Conservation (phyloP, 768 basidiomycete species). For the Mycena polygramma region DNA sequence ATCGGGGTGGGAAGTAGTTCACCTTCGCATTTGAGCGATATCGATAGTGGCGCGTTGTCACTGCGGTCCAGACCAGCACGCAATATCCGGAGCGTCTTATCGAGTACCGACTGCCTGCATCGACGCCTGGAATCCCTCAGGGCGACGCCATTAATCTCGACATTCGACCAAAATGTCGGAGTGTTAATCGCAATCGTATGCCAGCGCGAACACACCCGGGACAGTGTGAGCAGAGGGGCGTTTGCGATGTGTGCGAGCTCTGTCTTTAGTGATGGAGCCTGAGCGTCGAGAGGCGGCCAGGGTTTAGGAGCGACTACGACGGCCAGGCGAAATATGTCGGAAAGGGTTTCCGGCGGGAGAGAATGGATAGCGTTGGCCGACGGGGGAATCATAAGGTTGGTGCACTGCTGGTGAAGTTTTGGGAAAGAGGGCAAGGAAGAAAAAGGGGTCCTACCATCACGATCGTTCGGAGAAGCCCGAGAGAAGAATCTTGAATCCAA, state of each 20-base stretch:
- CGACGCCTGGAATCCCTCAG: too few species aligned
- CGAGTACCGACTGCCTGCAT: neutral
- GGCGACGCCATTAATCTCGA: neutral
- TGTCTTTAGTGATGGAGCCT: neutral
- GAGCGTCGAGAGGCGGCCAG: too few species aligned
- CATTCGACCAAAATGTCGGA: slow-evolving; percentile 8
- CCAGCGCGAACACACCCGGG: slow-evolving; percentile 14
- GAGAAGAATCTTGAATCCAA: too few species aligned
- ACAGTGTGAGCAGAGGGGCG: neutral
- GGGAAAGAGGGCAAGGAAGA: too few species aligned
- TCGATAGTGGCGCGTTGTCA: neutral
- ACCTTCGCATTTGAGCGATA: neutral
- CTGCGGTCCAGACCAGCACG: neutral
- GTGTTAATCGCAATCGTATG: neutral
- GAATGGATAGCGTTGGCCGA: too few species aligned
- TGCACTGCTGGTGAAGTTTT: too few species aligned
- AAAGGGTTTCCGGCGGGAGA: slow-evolving; percentile 13
- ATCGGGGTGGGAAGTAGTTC: neutral
- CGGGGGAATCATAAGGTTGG: too few species aligned
- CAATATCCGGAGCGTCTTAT: neutral
- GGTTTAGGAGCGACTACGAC: slow-evolving; percentile 18
- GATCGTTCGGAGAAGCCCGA: too few species aligned
- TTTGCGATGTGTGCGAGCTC: slow-evolving; percentile 18
- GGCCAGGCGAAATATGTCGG: slow-evolving; percentile 1
- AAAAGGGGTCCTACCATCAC: too few species aligned